These are phyloP conservation scores for Nicotiana sylvestris DNA, from an alignment of 257 asterid species.

Conservation along the genomic window DNA sequence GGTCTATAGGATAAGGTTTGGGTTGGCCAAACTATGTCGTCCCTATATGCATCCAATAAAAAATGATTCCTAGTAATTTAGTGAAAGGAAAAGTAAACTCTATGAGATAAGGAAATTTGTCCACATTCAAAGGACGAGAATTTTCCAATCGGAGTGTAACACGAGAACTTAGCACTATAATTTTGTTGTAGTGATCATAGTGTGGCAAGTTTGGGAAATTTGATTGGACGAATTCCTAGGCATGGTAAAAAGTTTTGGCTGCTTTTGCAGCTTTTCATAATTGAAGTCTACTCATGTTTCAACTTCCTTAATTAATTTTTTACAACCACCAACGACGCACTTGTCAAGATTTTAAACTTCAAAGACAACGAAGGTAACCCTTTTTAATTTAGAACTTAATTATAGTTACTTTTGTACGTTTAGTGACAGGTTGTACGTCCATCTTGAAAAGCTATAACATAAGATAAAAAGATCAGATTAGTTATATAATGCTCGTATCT, in stretches of 20 bases:
- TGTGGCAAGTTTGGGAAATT: neutral
- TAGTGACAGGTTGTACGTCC: neutral
- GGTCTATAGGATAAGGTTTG: neutral
- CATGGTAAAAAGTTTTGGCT: neutral
- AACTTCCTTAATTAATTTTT: neutral
- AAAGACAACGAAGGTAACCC: neutral
- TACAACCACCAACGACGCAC: neutral
- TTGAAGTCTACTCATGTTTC: conserved; percentile 5
- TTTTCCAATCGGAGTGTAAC: neutral
- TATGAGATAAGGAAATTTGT: neutral
- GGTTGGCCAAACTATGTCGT: neutral
- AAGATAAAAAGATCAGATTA: neutral
- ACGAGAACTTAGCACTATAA: neutral
- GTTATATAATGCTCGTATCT: neutral
- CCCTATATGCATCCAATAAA: neutral
- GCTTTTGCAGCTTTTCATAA: neutral
- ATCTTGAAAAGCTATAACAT: neutral
- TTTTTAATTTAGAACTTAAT: neutral
- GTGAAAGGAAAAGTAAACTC: neutral
- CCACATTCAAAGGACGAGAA: neutral
- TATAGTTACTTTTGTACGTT: neutral
- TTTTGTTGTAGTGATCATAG: neutral
- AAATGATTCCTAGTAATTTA: neutral
- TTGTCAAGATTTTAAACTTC: neutral
- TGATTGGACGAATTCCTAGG: neutral